Evolutionary conservation across 352 stramenopile genomes (phyloP), one percentile per base, ranked within the genome.

Genomic region (Globisporangium nagaii): DNA sequence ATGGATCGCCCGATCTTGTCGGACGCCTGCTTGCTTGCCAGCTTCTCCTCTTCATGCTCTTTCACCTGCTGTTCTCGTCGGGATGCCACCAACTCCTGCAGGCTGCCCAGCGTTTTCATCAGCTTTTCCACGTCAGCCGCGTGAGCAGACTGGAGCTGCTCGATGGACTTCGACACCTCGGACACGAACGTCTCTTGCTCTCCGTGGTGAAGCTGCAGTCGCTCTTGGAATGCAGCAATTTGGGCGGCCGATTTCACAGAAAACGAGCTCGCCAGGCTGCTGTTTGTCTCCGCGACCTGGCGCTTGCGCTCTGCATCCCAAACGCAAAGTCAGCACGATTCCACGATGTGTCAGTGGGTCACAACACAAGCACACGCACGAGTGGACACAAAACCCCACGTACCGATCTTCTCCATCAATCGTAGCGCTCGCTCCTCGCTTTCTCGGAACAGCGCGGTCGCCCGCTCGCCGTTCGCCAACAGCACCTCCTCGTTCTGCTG

Each of bases 381-480:
- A n/a, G 2, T 7, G 37, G n/a, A 43, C 19, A 3, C n/a, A 25
- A 35, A 15, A 22, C 25, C 22, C n/a, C 3, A 47, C 71, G 30
- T 59, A 72, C 70, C 65, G 32, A 90, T 86, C 44, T 87, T 89
- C 7, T 66, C 62, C 17, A 79, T 47, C 32, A 93, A 53, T 28
- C 71, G 55, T n/a, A 65, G 45, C 0, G 62, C 62, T 11, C 68
- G 66, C n/a, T 70, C 58, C 59, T 90, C 74, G 41, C 79, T 87
- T 12, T 81, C 74, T 27, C 61, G 53, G 49, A 83, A 89, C 32
- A 90, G 34, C 36, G 71, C 79, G 1, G 68, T 68, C 35, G 79
- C 82, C 11, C 55, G 71, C 25, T 56, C 60, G 22, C 77, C 82
- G 19, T 74, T 84, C n/a, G 55, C 60, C 11, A 93, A 55, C 39